Evolutionary conservation across 495 filamentous ascomycete genomes (phyloP).

Genomic region (Annulohypoxylon nitens): DNA sequence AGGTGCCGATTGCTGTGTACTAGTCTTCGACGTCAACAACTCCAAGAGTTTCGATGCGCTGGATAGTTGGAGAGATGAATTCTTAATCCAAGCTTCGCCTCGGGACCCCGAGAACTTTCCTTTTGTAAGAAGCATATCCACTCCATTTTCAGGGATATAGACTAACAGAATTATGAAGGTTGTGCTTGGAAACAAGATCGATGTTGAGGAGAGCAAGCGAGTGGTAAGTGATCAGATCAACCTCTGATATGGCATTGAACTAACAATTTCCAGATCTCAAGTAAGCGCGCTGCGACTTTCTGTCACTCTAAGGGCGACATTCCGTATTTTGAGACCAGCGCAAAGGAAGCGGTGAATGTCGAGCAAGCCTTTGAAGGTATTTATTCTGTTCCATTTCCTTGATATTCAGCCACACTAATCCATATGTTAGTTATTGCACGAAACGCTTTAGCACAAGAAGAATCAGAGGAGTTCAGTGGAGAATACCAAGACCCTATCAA

Average conservation of each 20-base stretch:
- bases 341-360: conserved; percentile 98
- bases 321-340: conserved; percentile 99
- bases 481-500: conserved; percentile 98
- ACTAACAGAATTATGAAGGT: conserved; percentile 29
- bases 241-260: not conserved
- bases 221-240: conserved; percentile 67
- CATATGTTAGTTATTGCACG: conserved; percentile 84
- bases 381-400: conserved; percentile 29
- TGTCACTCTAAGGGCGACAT: conserved; percentile 97
- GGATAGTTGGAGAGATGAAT: conserved; percentile 98
- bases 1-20: conserved; percentile 97
- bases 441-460: conserved; percentile 95
- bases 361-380: conserved; percentile 98
- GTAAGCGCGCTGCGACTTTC: conserved; percentile 95
- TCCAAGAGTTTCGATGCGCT: conserved; percentile 98
- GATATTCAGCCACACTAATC: conserved; percentile 17
- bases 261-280: conserved; percentile 74
- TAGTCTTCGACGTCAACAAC: conserved; percentile 99
- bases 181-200: conserved; percentile 97
- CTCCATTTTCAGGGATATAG: not conserved
- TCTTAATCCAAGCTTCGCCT: conserved; percentile 96
- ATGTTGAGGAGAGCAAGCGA: conserved; percentile 97
- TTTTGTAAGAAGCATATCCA: conserved; percentile 74
- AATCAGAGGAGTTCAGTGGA: conserved; percentile 90
- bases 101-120: conserved; percentile 98